Evolutionary conservation across 148 eudicot species (phyloP), one percentile per base, ranked within the genome.

Genomic region (Agrostemma githago): DNA sequence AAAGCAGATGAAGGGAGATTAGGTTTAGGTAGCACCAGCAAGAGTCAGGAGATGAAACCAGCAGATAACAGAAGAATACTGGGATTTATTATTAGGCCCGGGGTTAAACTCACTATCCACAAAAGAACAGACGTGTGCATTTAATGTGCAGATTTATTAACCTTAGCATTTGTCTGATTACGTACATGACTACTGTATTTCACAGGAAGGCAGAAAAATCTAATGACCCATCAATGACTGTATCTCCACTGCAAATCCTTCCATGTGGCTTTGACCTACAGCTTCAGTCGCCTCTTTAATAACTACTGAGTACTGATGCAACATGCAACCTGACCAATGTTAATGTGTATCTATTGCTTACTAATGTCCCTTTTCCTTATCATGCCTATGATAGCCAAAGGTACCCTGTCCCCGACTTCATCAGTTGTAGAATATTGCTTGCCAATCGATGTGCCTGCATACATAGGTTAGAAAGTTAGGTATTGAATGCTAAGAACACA

Each of bases 371-470:
- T 85, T 75, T 93, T 96, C 60, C 98, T 82, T 19, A 93, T 73
- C 8, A 96, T 93, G 60, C 91, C 98, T 5, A 90, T 93, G 16
- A 91, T 84, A 46, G 98, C 98, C 65, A 93, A 80, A 7, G 98
- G 96, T 43, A 93, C 98, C 0, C 98, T 94, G 7, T 89, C 98
- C 0, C 98, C 98, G 7, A 93, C 88, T 76, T 93, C 97, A 57
- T 93, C 98, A 9, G 98, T 93, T 80, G 97, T 91, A 6, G 98
- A 97, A 72, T 93, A 93, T 59, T 92, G 83, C 86, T 93, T 93
- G 66, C 97, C 98, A 48, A 93, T 93, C 46, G 98, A 86, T 46
- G 94, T 93, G 66, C 98, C 98, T 93, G 84, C 72, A 72, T 60
- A 57, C 1, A 26, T 26, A 62, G 76, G 19, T 57, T 10, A 37